phyloP scores from a whole-genome alignment of 768 basidiomycete genomes.

The Panaeolus papilionaceus region DNA sequence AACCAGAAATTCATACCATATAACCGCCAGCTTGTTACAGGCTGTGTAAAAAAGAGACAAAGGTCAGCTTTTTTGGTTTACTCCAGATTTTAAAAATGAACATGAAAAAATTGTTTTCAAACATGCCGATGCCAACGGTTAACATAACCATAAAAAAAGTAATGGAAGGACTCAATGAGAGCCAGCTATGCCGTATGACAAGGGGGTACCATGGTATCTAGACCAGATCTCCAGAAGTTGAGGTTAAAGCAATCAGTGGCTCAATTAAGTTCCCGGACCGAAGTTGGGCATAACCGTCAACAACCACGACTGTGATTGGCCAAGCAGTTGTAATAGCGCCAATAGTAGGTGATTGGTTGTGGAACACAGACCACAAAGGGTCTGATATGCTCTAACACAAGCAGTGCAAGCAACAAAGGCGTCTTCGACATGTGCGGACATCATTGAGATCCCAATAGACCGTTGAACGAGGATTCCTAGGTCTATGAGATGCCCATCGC shows the following conservation, averaged over 20 bases:
- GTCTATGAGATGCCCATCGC: neutral
- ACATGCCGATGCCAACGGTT: slow-evolving; percentile 1
- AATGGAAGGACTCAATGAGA: too few species aligned
- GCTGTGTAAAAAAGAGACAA: slow-evolving; percentile 46
- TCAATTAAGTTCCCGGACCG: too few species aligned
- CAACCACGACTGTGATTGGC: too few species aligned
- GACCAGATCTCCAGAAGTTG: neutral
- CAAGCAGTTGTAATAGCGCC: too few species aligned
- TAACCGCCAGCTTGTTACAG: slow-evolving; percentile 86
- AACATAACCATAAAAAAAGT: too few species aligned
- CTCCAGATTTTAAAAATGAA: neutral
- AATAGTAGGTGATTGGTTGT: too few species aligned
- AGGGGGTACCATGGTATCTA: neutral
- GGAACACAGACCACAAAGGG: neutral
- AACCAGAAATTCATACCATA: slow-evolving; percentile 57
- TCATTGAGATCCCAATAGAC: neutral
- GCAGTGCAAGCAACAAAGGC: neutral
- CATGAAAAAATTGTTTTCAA: slow-evolving; percentile 3
- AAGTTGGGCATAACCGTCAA: too few species aligned
- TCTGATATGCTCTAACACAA: neutral
- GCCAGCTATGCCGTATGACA: neutral
- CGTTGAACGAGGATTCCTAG: neutral
- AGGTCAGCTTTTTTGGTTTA: slow-evolving; percentile 3
- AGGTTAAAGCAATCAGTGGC: neutral
- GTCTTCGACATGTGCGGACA: neutral